Evolutionary conservation across 495 filamentous ascomycete species (phyloP).

Genomic region (Hypoxylon intermedium): DNA sequence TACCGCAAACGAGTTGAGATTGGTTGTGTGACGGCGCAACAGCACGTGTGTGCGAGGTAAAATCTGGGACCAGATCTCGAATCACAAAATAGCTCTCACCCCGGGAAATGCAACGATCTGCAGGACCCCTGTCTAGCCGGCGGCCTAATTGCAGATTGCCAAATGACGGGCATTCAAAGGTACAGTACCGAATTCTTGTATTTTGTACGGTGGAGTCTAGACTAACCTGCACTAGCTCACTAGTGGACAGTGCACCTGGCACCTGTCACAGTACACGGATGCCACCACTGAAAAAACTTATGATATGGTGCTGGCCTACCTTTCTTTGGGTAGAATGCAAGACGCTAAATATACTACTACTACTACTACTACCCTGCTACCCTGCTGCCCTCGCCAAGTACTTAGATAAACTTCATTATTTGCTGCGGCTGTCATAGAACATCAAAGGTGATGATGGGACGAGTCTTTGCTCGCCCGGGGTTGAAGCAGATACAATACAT

Average conservation of each 20-base stretch:
- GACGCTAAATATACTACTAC: too few species aligned
- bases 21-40: slow-evolving; percentile 38
- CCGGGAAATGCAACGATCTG: slow-evolving; percentile 46
- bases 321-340: too few species aligned
- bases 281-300: too few species aligned
- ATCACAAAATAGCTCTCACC: slow-evolving; percentile 37
- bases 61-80: slow-evolving; percentile 42
- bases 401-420: too few species aligned
- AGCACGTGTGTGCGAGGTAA: slow-evolving; percentile 39
- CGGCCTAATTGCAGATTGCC: slow-evolving; percentile 34
- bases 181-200: neutral
- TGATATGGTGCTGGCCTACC: too few species aligned
- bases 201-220: neutral
- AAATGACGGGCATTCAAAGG: slow-evolving; percentile 28
- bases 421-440: too few species aligned
- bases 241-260: neutral
- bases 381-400: too few species aligned
- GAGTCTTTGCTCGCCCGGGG: too few species aligned
- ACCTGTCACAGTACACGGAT: too few species aligned
- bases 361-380: too few species aligned
- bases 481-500: neutral
- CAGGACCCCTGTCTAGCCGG: slow-evolving; percentile 40
- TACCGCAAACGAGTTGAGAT: slow-evolving; percentile 40
- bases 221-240: neutral
- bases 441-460: too few species aligned